Conservation (phyloP, 441 rosid genomes). For the Jatropha podagrica region DNA sequence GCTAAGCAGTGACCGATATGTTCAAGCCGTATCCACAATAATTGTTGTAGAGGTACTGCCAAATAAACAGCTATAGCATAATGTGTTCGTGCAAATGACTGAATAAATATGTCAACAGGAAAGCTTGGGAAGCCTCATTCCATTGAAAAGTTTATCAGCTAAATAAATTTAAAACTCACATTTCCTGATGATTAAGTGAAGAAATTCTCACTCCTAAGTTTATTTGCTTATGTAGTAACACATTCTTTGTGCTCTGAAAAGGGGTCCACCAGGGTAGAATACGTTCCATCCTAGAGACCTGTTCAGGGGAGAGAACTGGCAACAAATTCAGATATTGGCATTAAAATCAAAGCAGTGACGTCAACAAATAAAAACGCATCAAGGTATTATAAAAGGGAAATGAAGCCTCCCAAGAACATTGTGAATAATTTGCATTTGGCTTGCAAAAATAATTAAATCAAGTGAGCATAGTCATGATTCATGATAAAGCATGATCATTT, state of each 20-base stretch:
- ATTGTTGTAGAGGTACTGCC: neutral
- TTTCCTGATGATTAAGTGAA: slow-evolving; percentile 55
- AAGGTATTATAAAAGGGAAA: neutral
- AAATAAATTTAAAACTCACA: slow-evolving; percentile 46
- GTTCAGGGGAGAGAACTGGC: slow-evolving; percentile 77
- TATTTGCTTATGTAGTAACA: slow-evolving; percentile 41
- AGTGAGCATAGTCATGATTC: neutral
- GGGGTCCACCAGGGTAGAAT: slow-evolving; percentile 63
- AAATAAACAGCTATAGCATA: neutral
- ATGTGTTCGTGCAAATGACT: neutral
- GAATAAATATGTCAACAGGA: neutral
- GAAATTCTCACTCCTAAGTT: slow-evolving; percentile 70
- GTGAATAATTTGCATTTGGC: neutral
- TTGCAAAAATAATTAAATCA: slow-evolving; percentile 7
- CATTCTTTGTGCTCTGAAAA: slow-evolving; percentile 38
- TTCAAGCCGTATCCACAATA: slow-evolving; percentile 6
- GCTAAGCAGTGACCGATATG: neutral
- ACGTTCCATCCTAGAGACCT: slow-evolving; percentile 70
- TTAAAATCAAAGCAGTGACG: slow-evolving; percentile 12
- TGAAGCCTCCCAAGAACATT: neutral
- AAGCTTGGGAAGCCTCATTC: neutral
- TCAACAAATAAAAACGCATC: neutral
- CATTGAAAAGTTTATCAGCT: slow-evolving; percentile 6
- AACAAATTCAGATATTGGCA: slow-evolving; percentile 33
- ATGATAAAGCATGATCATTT: neutral